Evolutionary conservation across 371 early-diverging fungal species (phyloP).

Genomic region (Mucor saturninus): DNA sequence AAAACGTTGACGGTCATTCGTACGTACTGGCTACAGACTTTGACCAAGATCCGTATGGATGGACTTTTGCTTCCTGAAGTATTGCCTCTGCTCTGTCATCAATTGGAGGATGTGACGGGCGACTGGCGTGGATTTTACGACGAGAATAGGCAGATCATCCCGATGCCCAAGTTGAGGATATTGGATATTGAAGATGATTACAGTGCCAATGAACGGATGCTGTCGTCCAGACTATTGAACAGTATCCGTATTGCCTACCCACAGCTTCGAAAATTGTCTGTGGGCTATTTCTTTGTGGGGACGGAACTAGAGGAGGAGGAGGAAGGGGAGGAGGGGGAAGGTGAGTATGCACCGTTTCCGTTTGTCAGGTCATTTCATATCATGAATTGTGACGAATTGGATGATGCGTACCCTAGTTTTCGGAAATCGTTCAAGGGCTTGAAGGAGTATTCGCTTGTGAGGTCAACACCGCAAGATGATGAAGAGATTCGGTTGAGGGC

Average conservation of each 20-base stretch:
- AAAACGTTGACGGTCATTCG: neutral
- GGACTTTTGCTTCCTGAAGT: neutral
- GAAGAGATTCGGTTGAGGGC: no score
- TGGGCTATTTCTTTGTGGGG: neutral
- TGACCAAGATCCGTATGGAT: slow-evolving; percentile 11
- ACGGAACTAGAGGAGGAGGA: neutral
- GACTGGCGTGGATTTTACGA: neutral
- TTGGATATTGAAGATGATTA: slow-evolving; percentile 3
- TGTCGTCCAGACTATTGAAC: neutral
- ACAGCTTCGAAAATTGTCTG: neutral
- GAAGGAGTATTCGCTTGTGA: neutral
- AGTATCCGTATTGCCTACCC: neutral
- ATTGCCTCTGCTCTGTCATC: neutral
- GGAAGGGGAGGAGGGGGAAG: neutral
- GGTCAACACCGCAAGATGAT: no score
- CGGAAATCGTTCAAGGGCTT: neutral
- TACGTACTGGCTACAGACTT: neutral
- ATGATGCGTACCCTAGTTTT: neutral
- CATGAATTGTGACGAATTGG: neutral
- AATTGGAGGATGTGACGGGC: slow-evolving; percentile 3
- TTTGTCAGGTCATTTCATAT: neutral
- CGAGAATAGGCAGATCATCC: neutral
- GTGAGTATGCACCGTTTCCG: neutral
- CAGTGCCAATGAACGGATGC: neutral
- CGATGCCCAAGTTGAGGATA: slow-evolving; percentile 3